Evolutionary conservation across 306 rosid species (phyloP).

Genomic region (Cucurbita moschata): DNA sequence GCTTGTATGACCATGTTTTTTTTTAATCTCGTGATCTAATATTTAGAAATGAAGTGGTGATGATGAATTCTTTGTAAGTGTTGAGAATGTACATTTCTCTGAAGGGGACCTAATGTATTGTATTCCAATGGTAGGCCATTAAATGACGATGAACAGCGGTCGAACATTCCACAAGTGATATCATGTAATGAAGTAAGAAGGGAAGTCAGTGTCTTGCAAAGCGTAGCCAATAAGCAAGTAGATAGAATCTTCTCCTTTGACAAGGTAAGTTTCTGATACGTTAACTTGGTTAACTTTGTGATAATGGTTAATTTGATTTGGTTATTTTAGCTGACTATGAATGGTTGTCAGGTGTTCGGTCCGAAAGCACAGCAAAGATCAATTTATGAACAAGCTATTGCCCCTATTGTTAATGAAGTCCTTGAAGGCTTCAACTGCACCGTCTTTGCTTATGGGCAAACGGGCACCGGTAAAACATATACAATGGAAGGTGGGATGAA

Average conservation of each 20-base stretch:
- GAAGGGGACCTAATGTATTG: neutral
- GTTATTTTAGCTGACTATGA: neutral
- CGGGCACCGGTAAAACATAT: conserved; percentile 96
- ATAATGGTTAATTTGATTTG: neutral
- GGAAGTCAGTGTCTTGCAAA: conserved; percentile 78
- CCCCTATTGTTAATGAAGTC: conserved; percentile 86
- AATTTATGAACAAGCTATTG: conserved; percentile 81
- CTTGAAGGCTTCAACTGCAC: conserved; percentile 97
- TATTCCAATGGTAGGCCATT: conserved; percentile 47
- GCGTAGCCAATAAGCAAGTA: conserved; percentile 70
- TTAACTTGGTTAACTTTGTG: neutral
- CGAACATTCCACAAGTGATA: conserved; percentile 44
- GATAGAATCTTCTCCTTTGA: conserved; percentile 78
- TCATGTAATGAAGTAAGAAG: conserved; percentile 67
- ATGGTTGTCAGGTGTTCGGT: conserved; percentile 60
- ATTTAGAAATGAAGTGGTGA: neutral
- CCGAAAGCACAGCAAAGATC: conserved; percentile 86
- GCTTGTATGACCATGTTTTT: neutral
- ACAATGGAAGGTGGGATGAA: conserved; percentile 98
- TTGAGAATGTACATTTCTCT: neutral
- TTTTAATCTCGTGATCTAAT: neutral
- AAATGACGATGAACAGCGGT: conserved; percentile 55
- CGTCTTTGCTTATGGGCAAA: conserved; percentile 92
- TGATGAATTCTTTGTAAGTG: neutral
- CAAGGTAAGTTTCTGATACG: conserved; percentile 36